Base-by-base conservation (phyloP, 2,329 filamentous ascomycete species). In the Scytalidium sp. region DNA sequence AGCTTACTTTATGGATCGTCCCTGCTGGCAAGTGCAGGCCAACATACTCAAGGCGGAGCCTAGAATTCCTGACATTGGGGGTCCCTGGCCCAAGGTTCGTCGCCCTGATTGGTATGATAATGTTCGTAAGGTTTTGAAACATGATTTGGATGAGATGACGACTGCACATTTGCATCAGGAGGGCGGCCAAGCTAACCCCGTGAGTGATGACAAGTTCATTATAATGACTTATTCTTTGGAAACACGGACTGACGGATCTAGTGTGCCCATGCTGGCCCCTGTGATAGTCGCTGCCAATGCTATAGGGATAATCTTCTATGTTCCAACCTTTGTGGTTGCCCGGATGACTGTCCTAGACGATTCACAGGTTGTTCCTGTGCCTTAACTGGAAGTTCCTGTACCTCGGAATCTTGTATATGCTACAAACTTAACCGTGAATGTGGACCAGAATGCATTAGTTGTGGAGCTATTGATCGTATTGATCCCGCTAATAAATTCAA, bases 371-470 rank as follows among this genome's bases (percentile, higher is more conserved):
- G 84, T 61, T 76, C 75, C 2, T 93, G 88, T 60, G 73, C 82
- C 45, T 70, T 71, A 1, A 70, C 70, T 6, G 87, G 87, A 47
- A 80, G 80, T 62, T 76, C 75, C 1, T 87, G 84, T 54, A 56
- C 75, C 5, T 65, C 75, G 41, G 73, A 84, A 56, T 79, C 78
- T 3, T 94, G 90, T 62, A 84, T 87, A 13, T 95, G 90, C 60
- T 74, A 83, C 19, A 75, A 80, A 59, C 75, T 90, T 46, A 87
- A 88, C 57, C 80, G 90, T 36, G 90, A 95, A 68, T 95, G 90
- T 61, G 90, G 94, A 59, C 83, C 88, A 2, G 82, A 87, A 11
- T 95, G 90, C 60, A 76, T 76, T 15, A 75, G 73, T 8, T 94
- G 90, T 58, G 88, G 88, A 22, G 87, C 85, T 0, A 63, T 73